Conservation (phyloP, 495 filamentous ascomycete genomes). For the Neurospora sp. region DNA sequence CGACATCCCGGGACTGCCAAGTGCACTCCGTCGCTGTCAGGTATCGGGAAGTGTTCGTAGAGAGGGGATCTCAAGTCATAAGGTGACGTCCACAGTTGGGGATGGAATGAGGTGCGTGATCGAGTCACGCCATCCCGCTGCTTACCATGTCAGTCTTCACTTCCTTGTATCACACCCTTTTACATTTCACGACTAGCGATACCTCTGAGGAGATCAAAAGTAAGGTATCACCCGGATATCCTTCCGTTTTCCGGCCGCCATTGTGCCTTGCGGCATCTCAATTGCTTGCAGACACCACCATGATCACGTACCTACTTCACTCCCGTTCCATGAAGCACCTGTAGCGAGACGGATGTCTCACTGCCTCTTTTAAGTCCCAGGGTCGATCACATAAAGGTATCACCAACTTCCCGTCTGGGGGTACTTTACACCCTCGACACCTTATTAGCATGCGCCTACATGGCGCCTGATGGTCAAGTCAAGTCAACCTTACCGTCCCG, state of each 20-base stretch:
- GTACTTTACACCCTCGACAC: not conserved
- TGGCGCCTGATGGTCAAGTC: not conserved
- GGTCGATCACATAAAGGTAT: not conserved
- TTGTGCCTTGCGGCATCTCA: not conserved
- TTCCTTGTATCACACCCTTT: not conserved
- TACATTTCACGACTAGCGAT: not conserved
- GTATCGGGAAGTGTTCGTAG: not conserved
- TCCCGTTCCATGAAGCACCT: not conserved
- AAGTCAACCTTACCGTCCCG: not conserved
- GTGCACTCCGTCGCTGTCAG: not conserved
- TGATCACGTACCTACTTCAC: not conserved
- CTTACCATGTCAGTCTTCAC: not conserved
- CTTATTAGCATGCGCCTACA: not conserved
- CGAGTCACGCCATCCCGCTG: not conserved
- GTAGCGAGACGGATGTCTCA: not conserved
- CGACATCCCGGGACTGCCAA: not conserved
- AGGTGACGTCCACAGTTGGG: not conserved
- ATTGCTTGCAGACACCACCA: not conserved
- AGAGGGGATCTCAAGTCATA: not conserved
- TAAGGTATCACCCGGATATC: not conserved
- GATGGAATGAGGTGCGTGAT: not conserved
- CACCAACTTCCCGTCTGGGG: not conserved
- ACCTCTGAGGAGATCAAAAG: not conserved
- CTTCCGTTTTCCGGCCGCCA: not conserved
- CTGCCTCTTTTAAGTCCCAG: not conserved